Percentiles rank a stretch among this genome's conserved stretches.
These are phyloP conservation scores for Wickerhamiella australiensis DNA, from an alignment of 805 yeast species.

Conservation along the genomic window DNA sequence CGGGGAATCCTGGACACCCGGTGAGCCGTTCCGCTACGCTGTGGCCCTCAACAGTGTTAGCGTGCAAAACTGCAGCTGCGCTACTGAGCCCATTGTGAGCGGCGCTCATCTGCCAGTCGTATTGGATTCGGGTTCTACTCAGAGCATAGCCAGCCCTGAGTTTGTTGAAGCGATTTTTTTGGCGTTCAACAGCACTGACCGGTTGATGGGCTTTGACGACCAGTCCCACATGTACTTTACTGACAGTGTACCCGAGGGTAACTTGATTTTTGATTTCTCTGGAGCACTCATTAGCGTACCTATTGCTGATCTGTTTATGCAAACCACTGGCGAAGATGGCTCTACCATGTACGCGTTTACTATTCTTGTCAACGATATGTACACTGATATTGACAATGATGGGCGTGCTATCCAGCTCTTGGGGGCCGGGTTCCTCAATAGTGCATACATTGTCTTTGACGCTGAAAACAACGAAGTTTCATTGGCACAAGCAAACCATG, in stretches of 20 bases:
- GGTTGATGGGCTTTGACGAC: slow-evolving; percentile 26
- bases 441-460: slow-evolving; percentile 28
- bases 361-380: neutral
- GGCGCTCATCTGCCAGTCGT: slow-evolving; percentile 19
- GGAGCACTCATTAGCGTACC: slow-evolving; percentile 21
- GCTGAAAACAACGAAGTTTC: neutral
- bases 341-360: neutral
- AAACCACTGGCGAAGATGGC: neutral
- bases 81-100: neutral
- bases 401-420: slow-evolving; percentile 28
- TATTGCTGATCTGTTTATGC: slow-evolving; percentile 18
- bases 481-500: slow-evolving; percentile 1
- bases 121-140: slow-evolving; percentile 49
- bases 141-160: slow-evolving; percentile 36
- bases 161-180: slow-evolving; percentile 22
- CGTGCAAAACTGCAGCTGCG: neutral
- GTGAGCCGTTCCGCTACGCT: slow-evolving; percentile 13
- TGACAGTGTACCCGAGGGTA: neutral
- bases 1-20: neutral
- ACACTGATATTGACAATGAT: slow-evolving; percentile 7
- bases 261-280: slow-evolving; percentile 16
- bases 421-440: slow-evolving; percentile 55
- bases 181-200: slow-evolving; percentile 19
- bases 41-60: slow-evolving; percentile 8
- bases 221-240: neutral